Evolutionary conservation across 176 grass and related monocot genomes (phyloP), one percentile per base, ranked within the genome.

Genomic region (Oryza glaberrima): DNA sequence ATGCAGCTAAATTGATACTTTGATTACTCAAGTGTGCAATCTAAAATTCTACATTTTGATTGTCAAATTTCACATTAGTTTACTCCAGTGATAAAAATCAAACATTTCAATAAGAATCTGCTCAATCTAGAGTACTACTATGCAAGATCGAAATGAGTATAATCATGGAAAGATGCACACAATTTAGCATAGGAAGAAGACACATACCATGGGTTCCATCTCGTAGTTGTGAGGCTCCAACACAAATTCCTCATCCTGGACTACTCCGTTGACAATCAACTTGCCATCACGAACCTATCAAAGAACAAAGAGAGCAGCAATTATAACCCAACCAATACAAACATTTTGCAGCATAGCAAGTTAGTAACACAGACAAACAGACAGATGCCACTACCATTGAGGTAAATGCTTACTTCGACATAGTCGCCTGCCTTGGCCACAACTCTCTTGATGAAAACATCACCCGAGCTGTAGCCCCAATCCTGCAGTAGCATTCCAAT

Each of bases 391-490:
- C 81, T 85, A 85, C 46, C 81, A 91, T 72, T 73, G 79, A 58
- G 22, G 64, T 69, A 84, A 71, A 90, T 82, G 75, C 93, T 94
- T 91, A 96, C 97, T 89, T 99, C 94, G 10, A 99, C 92, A 60
- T 77, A 90, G 69, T 99, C 94, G 51, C 94, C 94, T 79, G 86
- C 97, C 73, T 92, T 96, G 36, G 97, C 97, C 30, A 99, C 97
- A 69, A 99, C 92, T 72, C 97, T 96, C 75, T 99, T 99, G 73
- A 96, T 96, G 88, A 99, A 96, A 75, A 96, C 97, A 80, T 99
- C 97, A 46, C 61, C 54, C 3, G 92, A 90, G 65, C 72, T 88
- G 88, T 92, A 99, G 66, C 97, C 97, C 52, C 79, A n/a, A 77
- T 47, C 72, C 97, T 99, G 88, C 49, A 56, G 84, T 25, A 86